These are phyloP conservation scores for Samsoniella hepiali DNA, from an alignment of 2,329 filamentous ascomycete genomes.

Conservation along the genomic window DNA sequence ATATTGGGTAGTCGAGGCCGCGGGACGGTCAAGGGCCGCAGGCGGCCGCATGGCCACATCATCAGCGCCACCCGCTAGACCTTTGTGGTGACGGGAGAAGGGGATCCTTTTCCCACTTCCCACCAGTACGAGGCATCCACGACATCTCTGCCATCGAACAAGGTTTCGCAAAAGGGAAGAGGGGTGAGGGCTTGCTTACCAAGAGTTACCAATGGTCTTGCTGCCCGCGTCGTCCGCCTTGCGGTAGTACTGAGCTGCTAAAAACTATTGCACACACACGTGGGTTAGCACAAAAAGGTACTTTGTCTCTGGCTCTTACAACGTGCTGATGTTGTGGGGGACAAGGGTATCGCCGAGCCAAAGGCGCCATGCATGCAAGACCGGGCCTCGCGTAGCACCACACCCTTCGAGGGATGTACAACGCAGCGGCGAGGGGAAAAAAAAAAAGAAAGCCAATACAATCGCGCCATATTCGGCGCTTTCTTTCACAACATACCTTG, in stretches of 20 bases:
- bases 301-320: no score
- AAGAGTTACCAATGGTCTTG: conserved; percentile 90
- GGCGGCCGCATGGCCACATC: conserved; percentile 11
- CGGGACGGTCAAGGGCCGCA: neutral
- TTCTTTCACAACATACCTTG: conserved; percentile 67
- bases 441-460: no score
- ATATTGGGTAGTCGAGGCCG: neutral
- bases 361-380: no score
- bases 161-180: neutral
- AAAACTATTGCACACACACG: conserved; percentile 52
- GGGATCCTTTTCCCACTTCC: neutral
- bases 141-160: neutral
- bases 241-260: conserved; percentile 85
- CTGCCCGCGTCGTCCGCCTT: conserved; percentile 83
- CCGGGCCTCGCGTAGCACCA: no score
- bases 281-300: neutral
- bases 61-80: neutral
- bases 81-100: neutral
- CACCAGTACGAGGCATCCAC: neutral
- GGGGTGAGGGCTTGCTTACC: conserved; percentile 57
- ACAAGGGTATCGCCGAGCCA: neutral
- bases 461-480: no score
- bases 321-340: neutral
- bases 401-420: no score
- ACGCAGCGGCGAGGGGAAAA: no score